Conservation (phyloP, 192 early-diverging fungal species). For the Coemansia sp. region DNA sequence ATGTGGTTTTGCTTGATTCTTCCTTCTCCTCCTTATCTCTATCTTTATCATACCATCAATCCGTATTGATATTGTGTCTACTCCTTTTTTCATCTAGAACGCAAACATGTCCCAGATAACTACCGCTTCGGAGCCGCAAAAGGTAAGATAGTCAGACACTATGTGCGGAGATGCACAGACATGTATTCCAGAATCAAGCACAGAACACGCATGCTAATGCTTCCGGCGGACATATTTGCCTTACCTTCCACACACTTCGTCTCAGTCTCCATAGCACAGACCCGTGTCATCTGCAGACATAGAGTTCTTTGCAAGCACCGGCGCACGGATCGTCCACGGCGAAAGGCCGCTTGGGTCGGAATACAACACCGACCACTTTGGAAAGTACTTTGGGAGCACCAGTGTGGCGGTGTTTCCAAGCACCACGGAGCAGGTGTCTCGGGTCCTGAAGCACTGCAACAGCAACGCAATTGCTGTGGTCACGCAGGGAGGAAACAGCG, state of each 20-base stretch:
- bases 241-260: too few relatives aligned
- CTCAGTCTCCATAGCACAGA: neutral
- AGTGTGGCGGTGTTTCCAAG: slow-evolving; percentile 78
- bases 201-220: neutral
- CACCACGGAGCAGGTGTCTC: slow-evolving; percentile 78
- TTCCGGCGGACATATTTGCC: too few relatives aligned
- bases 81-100: too few relatives aligned
- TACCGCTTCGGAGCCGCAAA: too few relatives aligned
- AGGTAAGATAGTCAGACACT: too few relatives aligned
- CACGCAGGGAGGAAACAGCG: slow-evolving; percentile 97
- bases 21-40: too few relatives aligned
- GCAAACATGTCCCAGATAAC: too few relatives aligned
- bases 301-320: slow-evolving; percentile 30
- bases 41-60: too few relatives aligned
- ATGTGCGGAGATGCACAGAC: too few relatives aligned
- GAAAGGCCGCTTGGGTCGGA: slow-evolving; percentile 19
- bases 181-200: neutral
- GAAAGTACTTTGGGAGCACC: slow-evolving; percentile 84
- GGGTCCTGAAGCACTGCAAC: slow-evolving; percentile 86
- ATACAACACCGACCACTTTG: slow-evolving; percentile 82
- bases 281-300: slow-evolving; percentile 29
- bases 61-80: too few relatives aligned
- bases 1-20: too few relatives aligned
- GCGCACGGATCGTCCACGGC: slow-evolving; percentile 18
- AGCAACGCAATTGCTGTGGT: slow-evolving; percentile 78